phyloP scores from a whole-genome alignment of 2,329 filamentous ascomycete species.

The Fonsecaea nubica region DNA sequence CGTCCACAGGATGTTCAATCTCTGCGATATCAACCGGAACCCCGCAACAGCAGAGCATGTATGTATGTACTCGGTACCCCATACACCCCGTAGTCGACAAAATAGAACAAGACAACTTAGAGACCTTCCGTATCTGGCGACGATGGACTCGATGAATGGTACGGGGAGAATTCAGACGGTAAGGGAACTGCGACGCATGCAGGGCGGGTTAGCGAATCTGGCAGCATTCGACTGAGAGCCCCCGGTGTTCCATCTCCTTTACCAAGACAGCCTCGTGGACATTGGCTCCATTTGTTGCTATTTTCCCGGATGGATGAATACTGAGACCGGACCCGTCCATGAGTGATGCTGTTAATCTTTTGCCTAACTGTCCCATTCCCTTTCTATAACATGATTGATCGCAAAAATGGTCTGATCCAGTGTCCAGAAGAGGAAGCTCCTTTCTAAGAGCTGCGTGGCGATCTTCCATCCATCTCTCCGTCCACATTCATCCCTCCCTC shows the following conservation, averaged over 20 bases:
- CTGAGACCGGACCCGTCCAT: not conserved
- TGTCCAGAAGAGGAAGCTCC: constrained; percentile 1
- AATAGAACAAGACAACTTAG: not conserved
- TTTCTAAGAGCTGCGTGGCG: not conserved
- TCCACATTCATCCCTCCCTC: no score
- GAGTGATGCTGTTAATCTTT: not conserved
- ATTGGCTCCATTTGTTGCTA: not conserved
- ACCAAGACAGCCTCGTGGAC: not conserved
- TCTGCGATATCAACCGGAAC: constrained; percentile 27
- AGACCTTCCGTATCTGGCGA: constrained; percentile 28
- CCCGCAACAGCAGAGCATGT: constrained; percentile 4
- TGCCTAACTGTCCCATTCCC: not conserved
- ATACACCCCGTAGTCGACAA: constrained; percentile 3
- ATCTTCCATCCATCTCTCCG: not conserved
- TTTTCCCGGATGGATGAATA: constrained; percentile 15
- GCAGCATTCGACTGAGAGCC: not conserved
- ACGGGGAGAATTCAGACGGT: no score
- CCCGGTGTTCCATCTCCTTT: not conserved
- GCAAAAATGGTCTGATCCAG: not conserved
- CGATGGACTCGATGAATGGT: not conserved
- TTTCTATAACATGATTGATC: constrained; percentile 8
- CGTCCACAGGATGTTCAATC: constrained; percentile 1
- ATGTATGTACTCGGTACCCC: no score
- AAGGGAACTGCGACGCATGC: not conserved
- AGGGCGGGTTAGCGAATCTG: not conserved